Conservation (phyloP, 805 yeast genomes). For the Cyberlindnera mrakii region DNA sequence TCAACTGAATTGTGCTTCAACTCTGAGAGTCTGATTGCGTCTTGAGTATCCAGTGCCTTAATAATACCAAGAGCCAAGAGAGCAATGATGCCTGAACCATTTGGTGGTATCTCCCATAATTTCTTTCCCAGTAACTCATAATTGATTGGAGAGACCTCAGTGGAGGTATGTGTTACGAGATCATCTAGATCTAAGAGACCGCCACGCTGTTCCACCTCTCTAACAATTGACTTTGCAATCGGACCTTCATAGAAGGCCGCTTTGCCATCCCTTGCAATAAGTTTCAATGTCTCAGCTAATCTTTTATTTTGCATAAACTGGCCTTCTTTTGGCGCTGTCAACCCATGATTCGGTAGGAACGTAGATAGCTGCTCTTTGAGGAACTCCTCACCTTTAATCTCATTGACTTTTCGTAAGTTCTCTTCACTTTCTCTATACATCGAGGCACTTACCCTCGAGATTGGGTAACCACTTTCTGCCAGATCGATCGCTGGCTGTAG, state of each 20-base stretch:
- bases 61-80: slow-evolving; percentile 64
- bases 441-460: slow-evolving; percentile 50
- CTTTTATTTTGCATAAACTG: slow-evolving; percentile 46
- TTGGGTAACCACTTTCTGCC: slow-evolving; percentile 63
- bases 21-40: slow-evolving; percentile 35
- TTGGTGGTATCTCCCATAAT: slow-evolving; percentile 82
- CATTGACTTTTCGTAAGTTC: slow-evolving; percentile 31
- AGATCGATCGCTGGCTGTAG: slow-evolving; percentile 61
- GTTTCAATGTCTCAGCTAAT: slow-evolving; percentile 47
- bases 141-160: slow-evolving; percentile 59
- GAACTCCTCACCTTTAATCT: slow-evolving; percentile 26
- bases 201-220: slow-evolving; percentile 44
- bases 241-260: slow-evolving; percentile 65
- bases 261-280: slow-evolving; percentile 51
- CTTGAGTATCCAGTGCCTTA: slow-evolving; percentile 42
- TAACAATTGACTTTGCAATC: slow-evolving; percentile 61
- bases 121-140: slow-evolving; percentile 45
- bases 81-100: slow-evolving; percentile 77
- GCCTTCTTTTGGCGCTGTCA: slow-evolving; percentile 51
- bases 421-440: slow-evolving; percentile 40
- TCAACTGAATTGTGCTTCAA: slow-evolving; percentile 63
- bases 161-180: slow-evolving; percentile 48
- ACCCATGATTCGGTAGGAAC: slow-evolving; percentile 32
- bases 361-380: slow-evolving; percentile 25
- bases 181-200: slow-evolving; percentile 55